Evolutionary conservation across 1,284 basidiomycete species (phyloP), one percentile per base, ranked within the genome.

Genomic region (Polyporus tsugae): DNA sequence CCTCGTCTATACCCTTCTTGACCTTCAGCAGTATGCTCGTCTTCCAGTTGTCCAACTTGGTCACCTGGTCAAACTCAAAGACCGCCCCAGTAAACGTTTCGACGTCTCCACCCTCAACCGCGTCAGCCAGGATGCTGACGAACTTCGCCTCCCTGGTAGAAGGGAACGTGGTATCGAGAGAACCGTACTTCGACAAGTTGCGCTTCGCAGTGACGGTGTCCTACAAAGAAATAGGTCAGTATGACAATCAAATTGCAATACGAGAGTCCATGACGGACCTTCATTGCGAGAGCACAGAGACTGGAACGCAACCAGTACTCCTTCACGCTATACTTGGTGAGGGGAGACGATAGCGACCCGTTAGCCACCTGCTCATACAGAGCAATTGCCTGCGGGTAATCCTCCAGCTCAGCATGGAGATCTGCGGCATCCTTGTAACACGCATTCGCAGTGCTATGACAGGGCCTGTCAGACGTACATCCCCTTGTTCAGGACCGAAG

Each of bases 321-420:
- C 83, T 99, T 99, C 75, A 99, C 97, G 72, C 94, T 96, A 84
- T 98, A 99, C 81, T 96, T 96, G n/a, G 98, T 99, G 75, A 99
- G 83, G 22, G 92, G 86, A 63, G 93, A 96, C 2, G 85, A 85
- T 60, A 99, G 83, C 19, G 93, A 95, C 80, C 94, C 91, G 72
- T 93, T 87, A 1, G 97, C 98, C 58, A 99, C 96, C 76, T 94
- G 91, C 77, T 95, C 92, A 78, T 98, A 98, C 70, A 91, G 91
- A 71, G 91, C 87, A 75, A 99, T 95, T 3, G 98, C 96, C 70
- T 90, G 86, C 13, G 89, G 85, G 80, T 91, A 99, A 74, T 98
- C 88, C 70, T 91, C 93, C 15, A 99, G 81, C 69, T 97, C 94
- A 17, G 95, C 97, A 69, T 96, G 95, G 22, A 99, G 85, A 81